phyloP scores from a whole-genome alignment of 768 basidiomycete species.

The Astraeus odoratus region DNA sequence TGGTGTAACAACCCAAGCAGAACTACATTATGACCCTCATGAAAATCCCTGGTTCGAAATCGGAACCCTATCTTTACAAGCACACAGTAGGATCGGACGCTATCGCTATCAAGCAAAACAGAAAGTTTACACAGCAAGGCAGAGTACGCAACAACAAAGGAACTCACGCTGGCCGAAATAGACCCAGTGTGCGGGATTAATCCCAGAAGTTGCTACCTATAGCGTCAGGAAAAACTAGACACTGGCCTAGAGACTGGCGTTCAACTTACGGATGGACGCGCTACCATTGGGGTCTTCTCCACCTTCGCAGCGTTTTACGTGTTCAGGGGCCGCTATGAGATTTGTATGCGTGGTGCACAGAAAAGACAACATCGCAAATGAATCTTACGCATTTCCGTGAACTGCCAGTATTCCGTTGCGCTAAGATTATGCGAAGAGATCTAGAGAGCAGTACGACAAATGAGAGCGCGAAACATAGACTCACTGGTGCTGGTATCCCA shows the following conservation, averaged over 20 bases:
- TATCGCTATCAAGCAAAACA: conserved; percentile 17
- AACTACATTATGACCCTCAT: too few species aligned
- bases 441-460: too few species aligned
- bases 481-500: conserved; percentile 45
- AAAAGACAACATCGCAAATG: too few species aligned
- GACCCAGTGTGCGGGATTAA: conserved; percentile 38
- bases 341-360: too few species aligned
- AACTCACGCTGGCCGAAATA: conserved; percentile 41
- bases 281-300: conserved; percentile 45
- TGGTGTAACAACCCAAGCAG: too few species aligned
- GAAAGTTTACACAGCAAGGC: not conserved
- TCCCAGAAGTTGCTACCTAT: conserved; percentile 37
- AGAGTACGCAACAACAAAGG: not conserved
- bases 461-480: conserved; percentile 2
- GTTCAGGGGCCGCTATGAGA: conserved; percentile 23
- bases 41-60: not conserved
- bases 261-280: conserved; percentile 36
- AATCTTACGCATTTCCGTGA: conserved; percentile 32
- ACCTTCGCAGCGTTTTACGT: conserved; percentile 35
- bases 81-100: conserved; percentile 28
- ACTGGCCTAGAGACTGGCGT: not conserved
- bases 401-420: conserved; percentile 43
- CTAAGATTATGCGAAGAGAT: too few species aligned
- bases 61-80: conserved; percentile 8
- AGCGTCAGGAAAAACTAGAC: not conserved